Evolutionary conservation across 108 stramenopile genomes (phyloP).

Genomic region (Skeletonema menzelii): DNA sequence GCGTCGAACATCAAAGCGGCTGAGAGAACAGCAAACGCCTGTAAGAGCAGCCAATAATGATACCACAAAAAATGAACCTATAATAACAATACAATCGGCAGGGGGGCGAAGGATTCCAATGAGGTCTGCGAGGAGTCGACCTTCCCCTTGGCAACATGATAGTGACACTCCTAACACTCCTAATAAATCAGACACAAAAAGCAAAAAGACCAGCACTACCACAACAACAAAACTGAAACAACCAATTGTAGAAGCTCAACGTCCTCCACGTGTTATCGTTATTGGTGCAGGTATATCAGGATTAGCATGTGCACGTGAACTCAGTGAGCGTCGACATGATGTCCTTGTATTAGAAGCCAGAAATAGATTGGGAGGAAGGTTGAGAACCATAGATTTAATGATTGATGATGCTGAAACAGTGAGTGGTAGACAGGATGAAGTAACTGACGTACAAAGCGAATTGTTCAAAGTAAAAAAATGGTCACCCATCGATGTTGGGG

Average conservation of each 20-base stretch:
- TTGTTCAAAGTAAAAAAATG: constrained; percentile 26
- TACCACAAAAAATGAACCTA: neutral
- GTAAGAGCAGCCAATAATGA: neutral
- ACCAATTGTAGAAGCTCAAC: constrained; percentile 7
- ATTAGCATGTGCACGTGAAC: constrained; percentile 75
- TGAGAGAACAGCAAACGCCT: neutral
- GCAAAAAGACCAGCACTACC: neutral
- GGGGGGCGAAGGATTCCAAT: neutral
- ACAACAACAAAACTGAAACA: neutral
- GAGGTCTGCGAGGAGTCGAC: neutral
- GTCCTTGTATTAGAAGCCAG: constrained; percentile 81
- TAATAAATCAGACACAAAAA: neutral
- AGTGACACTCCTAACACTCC: neutral
- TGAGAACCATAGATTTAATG: constrained; percentile 50
- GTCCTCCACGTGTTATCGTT: constrained; percentile 64
- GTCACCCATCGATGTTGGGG: constrained; percentile 71
- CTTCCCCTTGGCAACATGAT: neutral
- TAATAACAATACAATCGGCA: neutral
- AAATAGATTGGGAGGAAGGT: constrained; percentile 64
- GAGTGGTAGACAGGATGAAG: neutral
- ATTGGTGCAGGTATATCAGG: constrained; percentile 79
- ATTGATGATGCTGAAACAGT: constrained; percentile 18
- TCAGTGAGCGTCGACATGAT: constrained; percentile 69
- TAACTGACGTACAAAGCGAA: constrained; percentile 18
- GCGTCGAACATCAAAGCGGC: neutral